Evolutionary conservation across 2,329 filamentous ascomycete species (phyloP), one percentile per base, ranked within the genome.

Genomic region (Colletotrichum costaricense): DNA sequence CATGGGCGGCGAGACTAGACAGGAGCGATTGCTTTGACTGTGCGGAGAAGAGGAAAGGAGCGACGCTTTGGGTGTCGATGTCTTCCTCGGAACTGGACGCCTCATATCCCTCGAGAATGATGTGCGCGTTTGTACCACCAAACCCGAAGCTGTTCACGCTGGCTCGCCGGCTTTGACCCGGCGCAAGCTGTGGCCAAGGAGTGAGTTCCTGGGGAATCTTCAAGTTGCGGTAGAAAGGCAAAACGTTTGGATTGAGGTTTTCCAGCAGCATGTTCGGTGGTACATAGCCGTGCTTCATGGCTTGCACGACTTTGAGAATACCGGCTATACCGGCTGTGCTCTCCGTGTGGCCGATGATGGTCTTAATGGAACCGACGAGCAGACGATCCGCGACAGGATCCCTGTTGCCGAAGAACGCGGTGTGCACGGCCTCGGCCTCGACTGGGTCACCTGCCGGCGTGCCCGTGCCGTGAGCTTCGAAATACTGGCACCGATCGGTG

Each of bases 401-500:
- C 7, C 63, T 70, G 6, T 78, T 78, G 2, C 89, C 81, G 35
- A 65, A 62, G 24, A 71, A 71, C 24, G 60, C 68, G 4, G 26
- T 54, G 22, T 54, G 42, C 12, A 85, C 78, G 2, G 81, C 82
- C 5, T 68, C 49, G 11, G 80, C 78, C 66, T 85, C 84, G 6
- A 79, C 74, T 0, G 82, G 81, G 67, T 86, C 84, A 1, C 84
- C 84, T 1, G 78, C 78, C 4, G 74, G 67, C 2, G 84, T 86
- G 0, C 83, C 83, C 0, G 84, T 85, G 2, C 83, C 84, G 54
- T 86, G 84, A n/a, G 78, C 79, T 64, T 81, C 79, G 30, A 81
- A 72, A 42, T 76, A 76, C 14, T 72, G 72, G 11, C 46, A 59
- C 1, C 72, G 68, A 49, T 74, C 57, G 8, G 56, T 62, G 7